Evolutionary conservation across 257 asterid genomes (phyloP), one percentile per base, ranked within the genome.

Genomic region (Przewalskia tangutica): DNA sequence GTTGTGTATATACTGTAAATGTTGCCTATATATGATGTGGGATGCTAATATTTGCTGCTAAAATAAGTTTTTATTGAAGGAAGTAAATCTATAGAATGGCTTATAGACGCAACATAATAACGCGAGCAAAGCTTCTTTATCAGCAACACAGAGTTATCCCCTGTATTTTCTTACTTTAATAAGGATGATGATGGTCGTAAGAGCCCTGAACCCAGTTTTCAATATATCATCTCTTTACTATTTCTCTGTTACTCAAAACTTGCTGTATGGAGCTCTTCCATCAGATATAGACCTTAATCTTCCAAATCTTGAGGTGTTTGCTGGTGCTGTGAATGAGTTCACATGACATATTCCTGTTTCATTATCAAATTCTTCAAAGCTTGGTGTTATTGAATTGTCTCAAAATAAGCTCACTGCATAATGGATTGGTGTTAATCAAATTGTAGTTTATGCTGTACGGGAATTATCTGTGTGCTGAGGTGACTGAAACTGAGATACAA

Each of bases 41-140:
- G 80, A 11, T 75, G 62, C 18, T 75, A 7, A 75, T 23, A 42
- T 50, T 75, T 50, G 46, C 80, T 75, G 60, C 62, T 75, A n/a
- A 56, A 75, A 75, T 75, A 14, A 23, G 23, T 7, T 75, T n/a
- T n/a, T 75, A 6, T 23, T 56, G 27, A 56, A 75, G 80, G 79
- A 48, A 75, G 23, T 7, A 75, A 44, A 8, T 77, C 10, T 44
- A 16, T 75, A 78, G 34, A 82, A 95, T 93, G 99, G 96, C 97
- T 3, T 91, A 86, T 79, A 85, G 97, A 83, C 93, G 98, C 67
- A 86, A 91, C 87, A 81, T 93, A 84, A 56, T 89, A 11, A 81
- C 97, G 11, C 88, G 97, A 84, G 90, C 91, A 11, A 92, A 90
- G 85, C 87, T 83, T 8, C 90, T 95, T 53, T 93, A 93, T 81